Base-by-base conservation (phyloP, 352 stramenopile genomes). In the Thraustochytrium sp. region DNA sequence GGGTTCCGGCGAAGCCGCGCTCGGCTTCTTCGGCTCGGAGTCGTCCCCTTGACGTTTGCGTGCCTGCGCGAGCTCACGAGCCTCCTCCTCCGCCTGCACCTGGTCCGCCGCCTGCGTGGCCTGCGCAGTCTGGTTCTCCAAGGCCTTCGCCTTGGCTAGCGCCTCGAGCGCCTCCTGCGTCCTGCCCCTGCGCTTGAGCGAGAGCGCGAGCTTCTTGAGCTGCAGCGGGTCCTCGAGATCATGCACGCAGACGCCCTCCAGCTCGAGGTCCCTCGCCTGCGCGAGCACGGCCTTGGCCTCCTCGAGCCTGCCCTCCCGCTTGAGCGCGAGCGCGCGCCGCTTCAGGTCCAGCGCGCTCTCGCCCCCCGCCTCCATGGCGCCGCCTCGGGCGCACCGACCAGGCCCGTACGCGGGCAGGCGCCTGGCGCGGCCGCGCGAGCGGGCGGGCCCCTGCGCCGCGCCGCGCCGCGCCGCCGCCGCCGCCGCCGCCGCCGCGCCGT, bases 131-230 rank as follows among this genome's bases (percentile, higher is more conserved):
- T 18, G 8, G 11, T 23, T 16, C 53, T 80, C 68, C 16, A 61
- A 13, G 9, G 31, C 34, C 46, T 80, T 80, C 13, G 68, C 68
- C 5, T 64, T 80, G 34, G 38, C 34, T 5, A 80, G 46, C 16
- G 68, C 68, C 23, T 23, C 42, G 23, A 75, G 76, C 0, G 68
- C 68, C 40, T 64, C 68, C 37, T 76, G 34, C 48, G 63, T 11
- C 21, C 18, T 8, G 34, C 68, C 68, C 21, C 13, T 18, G 18
- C 46, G 23, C 26, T 80, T 80, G 37, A 48, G n/a, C 11, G 48
- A 46, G 11, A 80, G 42, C 40, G 68, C 68, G 9, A 80, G 42
- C 26, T 72, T 80, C 53, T 80, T 80, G n/a, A 80, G 68, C 68
- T 36, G 8, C 21, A 64, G 53, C 1, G 68, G 44, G 34, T 80